A percentile compares a stretch with the other conserved stretches of the same genome.
Conservation (phyloP, 495 filamentous ascomycete genomes). For the Talaromyces proteolyticus region DNA sequence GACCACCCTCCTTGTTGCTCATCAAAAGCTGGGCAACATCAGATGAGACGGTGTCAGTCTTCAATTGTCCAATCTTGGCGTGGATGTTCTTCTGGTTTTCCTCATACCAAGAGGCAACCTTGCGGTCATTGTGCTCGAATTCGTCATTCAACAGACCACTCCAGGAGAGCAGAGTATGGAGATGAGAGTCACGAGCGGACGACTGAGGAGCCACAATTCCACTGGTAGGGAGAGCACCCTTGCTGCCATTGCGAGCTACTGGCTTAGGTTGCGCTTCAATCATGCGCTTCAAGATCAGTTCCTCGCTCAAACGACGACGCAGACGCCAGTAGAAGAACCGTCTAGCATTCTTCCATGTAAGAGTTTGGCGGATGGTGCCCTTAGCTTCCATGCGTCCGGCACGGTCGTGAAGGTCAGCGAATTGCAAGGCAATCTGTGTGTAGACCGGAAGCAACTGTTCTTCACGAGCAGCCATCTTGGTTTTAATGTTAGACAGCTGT, state of each 20-base stretch:
- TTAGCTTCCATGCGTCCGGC: constrained; percentile 98
- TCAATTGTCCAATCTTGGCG: constrained; percentile 72
- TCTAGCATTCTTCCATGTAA: constrained; percentile 83
- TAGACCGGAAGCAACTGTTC: constrained; percentile 87
- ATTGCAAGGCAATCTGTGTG: constrained; percentile 86
- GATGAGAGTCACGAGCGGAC: constrained; percentile 51
- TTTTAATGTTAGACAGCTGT: constrained; percentile 70
- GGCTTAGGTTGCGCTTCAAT: constrained; percentile 41
- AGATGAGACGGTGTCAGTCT: constrained; percentile 66
- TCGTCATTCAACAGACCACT: constrained; percentile 54
- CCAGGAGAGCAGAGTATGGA: constrained; percentile 73
- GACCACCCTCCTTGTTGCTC: constrained; percentile 65
- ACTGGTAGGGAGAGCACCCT: constrained; percentile 26
- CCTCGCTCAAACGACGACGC: constrained; percentile 92
- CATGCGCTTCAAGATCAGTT: constrained; percentile 90
- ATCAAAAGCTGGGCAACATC: constrained; percentile 77
- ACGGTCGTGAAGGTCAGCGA: constrained; percentile 95
- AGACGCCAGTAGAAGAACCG: constrained; percentile 99
- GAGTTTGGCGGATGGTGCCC: constrained; percentile 76
- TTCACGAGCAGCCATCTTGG: constrained; percentile 82
- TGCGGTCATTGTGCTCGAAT: constrained; percentile 70
- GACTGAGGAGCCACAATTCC: constrained; percentile 14
- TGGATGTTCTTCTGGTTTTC: constrained; percentile 80
- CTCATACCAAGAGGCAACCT: constrained; percentile 95
- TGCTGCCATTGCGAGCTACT: constrained; percentile 19